phyloP scores from a whole-genome alignment of 2,329 filamentous ascomycete species.

The Calonectria pseudoreteaudii region DNA sequence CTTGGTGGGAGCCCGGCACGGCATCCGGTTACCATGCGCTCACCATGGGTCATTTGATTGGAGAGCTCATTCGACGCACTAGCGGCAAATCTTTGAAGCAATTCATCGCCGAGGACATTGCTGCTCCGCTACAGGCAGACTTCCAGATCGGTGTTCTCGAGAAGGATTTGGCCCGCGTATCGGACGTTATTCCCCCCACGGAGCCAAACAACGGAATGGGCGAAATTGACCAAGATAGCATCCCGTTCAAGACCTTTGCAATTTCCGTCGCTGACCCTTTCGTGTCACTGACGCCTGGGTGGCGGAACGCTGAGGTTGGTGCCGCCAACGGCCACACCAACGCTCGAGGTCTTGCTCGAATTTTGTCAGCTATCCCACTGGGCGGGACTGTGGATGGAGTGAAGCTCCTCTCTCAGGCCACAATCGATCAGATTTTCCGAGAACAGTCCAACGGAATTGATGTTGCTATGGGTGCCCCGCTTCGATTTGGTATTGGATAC shows the following conservation, averaged over 20 bases:
- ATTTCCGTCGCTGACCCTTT: background rate
- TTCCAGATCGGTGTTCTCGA: constrained; percentile 58
- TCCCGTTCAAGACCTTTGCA: background rate
- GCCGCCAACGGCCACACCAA: background rate
- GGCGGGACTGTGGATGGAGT: background rate
- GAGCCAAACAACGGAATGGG: background rate
- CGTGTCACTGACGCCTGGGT: background rate
- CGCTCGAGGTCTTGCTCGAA: background rate
- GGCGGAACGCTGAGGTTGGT: background rate
- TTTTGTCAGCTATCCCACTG: background rate
- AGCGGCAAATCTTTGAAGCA: constrained; percentile 55
- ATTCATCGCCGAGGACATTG: constrained; percentile 53
- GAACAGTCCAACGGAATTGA: background rate
- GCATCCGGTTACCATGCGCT: constrained; percentile 56
- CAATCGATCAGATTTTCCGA: background rate
- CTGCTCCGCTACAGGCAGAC: constrained; percentile 48
- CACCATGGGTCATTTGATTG: constrained; percentile 55
- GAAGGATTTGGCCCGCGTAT: constrained; percentile 54
- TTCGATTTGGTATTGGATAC: background rate
- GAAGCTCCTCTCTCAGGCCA: background rate
- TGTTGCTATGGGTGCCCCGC: background rate
- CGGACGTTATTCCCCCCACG: constrained; percentile 37
- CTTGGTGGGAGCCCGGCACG: constrained; percentile 58
- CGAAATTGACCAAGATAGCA: background rate
- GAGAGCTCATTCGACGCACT: constrained; percentile 55